Evolutionary conservation across 257 asterid species (phyloP).

Genomic region (Hygrophila difformis): DNA sequence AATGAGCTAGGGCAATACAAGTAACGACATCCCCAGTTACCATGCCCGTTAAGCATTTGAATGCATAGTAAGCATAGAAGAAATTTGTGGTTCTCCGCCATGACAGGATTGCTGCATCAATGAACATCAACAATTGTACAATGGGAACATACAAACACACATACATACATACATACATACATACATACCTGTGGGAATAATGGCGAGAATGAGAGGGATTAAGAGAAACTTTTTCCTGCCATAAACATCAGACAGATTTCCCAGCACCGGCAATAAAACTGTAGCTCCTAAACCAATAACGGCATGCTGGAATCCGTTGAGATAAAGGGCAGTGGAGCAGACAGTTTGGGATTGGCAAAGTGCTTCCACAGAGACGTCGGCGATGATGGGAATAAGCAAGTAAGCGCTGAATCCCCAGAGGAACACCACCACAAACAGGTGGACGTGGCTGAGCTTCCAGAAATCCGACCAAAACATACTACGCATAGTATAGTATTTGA

Average conservation of each 20-base stretch:
- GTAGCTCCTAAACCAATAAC: conserved; percentile 24
- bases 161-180: background rate
- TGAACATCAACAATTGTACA: too few relatives aligned
- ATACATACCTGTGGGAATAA: conserved; percentile 23
- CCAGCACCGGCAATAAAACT: conserved; percentile 29
- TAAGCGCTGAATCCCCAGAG: conserved; percentile 19
- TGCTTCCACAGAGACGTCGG: conserved; percentile 28
- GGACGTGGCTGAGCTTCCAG: conserved; percentile 23
- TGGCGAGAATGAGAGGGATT: conserved; percentile 22
- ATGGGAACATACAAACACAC: background rate
- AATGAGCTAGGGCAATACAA: conserved; percentile 33
- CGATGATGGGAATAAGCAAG: conserved; percentile 21
- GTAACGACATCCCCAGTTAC: conserved; percentile 23
- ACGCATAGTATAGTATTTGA: too few relatives aligned
- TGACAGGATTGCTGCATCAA: conserved; percentile 23
- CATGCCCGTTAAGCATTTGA: conserved; percentile 34
- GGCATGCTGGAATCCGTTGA: conserved; percentile 33
- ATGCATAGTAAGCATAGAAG: conserved; percentile 32
- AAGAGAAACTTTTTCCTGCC: conserved; percentile 30
- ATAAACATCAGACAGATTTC: conserved; percentile 28
- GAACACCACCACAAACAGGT: conserved; percentile 29
- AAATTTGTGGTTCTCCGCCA: conserved; percentile 23
- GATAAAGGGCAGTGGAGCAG: conserved; percentile 31
- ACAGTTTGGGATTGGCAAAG: conserved; percentile 26
- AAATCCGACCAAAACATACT: conserved; percentile 6